Evolutionary conservation across 768 basidiomycete genomes (phyloP).

Genomic region (Tricholoma furcatifolium): DNA sequence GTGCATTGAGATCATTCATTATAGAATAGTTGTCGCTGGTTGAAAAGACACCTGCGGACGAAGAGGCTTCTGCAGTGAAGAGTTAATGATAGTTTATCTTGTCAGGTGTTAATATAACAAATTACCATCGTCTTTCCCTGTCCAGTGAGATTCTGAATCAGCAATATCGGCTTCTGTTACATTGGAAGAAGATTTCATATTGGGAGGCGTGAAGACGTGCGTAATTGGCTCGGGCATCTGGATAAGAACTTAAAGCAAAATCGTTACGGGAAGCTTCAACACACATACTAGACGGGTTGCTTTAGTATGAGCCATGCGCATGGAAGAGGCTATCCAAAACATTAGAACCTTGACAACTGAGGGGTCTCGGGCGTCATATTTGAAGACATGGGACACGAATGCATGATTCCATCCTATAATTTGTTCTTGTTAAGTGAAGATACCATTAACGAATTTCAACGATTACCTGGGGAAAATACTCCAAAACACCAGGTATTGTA

Average conservation of each 20-base stretch:
- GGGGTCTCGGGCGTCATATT: slow-evolving; percentile 38
- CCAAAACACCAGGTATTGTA: slow-evolving; percentile 65
- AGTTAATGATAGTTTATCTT: slow-evolving; percentile 4
- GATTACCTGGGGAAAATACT: slow-evolving; percentile 52
- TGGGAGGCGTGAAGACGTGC: slow-evolving; percentile 23
- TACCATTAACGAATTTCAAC: not conserved
- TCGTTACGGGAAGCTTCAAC: slow-evolving; percentile 23
- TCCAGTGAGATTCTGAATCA: slow-evolving; percentile 44
- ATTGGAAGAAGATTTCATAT: slow-evolving; percentile 23
- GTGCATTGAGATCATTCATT: slow-evolving; percentile 6
- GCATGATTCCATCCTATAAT: slow-evolving; percentile 50
- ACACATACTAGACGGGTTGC: slow-evolving; percentile 40
- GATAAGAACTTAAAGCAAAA: slow-evolving; percentile 26
- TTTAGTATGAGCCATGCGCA: slow-evolving; percentile 34
- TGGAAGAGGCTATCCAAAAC: slow-evolving; percentile 58
- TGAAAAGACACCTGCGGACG: slow-evolving; percentile 31
- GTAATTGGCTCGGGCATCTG: slow-evolving; percentile 44
- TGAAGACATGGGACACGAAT: slow-evolving; percentile 47
- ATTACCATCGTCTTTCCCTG: slow-evolving; percentile 38
- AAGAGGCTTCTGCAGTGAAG: slow-evolving; percentile 27
- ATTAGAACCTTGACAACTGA: slow-evolving; percentile 49
- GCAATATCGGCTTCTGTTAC: slow-evolving; percentile 23
- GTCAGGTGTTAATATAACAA: not conserved
- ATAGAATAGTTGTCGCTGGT: slow-evolving; percentile 4
- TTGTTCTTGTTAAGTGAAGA: not conserved